Percentiles rank a stretch among this genome's conserved stretches.
Conservation (phyloP, 768 basidiomycete species). For the Porphyrellus cyaneotinctus region DNA sequence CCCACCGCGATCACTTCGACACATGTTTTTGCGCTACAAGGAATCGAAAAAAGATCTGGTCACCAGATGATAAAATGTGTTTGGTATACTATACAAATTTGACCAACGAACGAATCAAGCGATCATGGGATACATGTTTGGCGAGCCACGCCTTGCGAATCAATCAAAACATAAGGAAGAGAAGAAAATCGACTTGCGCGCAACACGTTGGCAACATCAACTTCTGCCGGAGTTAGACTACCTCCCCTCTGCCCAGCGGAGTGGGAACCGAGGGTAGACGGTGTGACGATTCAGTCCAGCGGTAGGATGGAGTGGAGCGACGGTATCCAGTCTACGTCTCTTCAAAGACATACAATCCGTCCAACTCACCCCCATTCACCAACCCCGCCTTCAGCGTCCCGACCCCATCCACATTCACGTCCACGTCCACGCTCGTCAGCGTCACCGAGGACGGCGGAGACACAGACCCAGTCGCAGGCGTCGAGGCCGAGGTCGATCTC, state of each 20-base stretch:
- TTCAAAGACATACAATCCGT: constrained; percentile 32
- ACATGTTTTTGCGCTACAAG: not conserved
- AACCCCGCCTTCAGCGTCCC: constrained; percentile 25
- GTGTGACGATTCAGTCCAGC: not conserved
- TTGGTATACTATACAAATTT: constrained; percentile 24
- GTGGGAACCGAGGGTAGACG: constrained; percentile 1
- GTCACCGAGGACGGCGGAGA: constrained; percentile 24
- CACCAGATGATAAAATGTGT: not conserved
- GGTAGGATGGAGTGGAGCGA: not conserved
- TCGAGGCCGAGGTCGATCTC: constrained; percentile 4
- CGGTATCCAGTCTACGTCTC: constrained; percentile 5
- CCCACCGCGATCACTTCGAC: not conserved
- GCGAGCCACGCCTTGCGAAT: constrained; percentile 2
- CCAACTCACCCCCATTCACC: constrained; percentile 30
- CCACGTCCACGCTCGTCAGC: constrained; percentile 17
- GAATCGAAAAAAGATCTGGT: not conserved
- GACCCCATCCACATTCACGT: constrained; percentile 14
- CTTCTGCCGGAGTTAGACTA: not conserved
- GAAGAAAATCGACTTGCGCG: not conserved
- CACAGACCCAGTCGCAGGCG: constrained; percentile 7
- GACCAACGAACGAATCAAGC: constrained; percentile 6
- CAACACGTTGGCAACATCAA: not conserved
- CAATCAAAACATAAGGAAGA: not conserved
- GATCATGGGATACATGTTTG: constrained; percentile 7
- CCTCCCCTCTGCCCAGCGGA: constrained; percentile 5